Base-by-base conservation (phyloP, 176 grass and related monocot genomes). In the Oryza rufipogon region DNA sequence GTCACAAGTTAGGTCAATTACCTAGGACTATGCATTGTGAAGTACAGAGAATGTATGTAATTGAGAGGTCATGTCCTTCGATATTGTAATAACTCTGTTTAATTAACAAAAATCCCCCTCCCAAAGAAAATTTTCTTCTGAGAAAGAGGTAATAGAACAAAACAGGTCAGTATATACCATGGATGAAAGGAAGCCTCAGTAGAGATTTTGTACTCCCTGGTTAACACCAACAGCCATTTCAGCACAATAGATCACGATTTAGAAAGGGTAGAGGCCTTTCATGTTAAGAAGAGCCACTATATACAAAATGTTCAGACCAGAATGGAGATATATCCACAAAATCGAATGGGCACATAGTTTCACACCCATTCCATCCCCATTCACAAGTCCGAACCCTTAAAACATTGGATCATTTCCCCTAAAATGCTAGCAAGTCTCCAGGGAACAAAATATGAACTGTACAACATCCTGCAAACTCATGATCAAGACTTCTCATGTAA, bases 321-420 rank as follows among this genome's bases (percentile, higher is more conserved):
- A 13, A 65, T 13, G 70, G 69, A 70, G 61, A n/a, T 1, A 82
- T 76, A 90, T 87, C 9, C 9, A 92, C 82, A 89, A 89, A 91
- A 83, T 85, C 56, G 70, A 46, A 92, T 19, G 71, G 49, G 65
- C 52, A 70, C 63, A 79, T 64, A 45, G n/a, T 66, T 26, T 25
- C 36, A 46, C 36, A 46, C 87, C 80, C 49, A 77, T 39, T 86
- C 83, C 83, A 84, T 84, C 77, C 70, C 89, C 74, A 81, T 14
- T 33, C 58, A 52, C 56, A 63, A 9, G 20, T 51, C 74, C 49
- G 28, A 81, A 81, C 73, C 68, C 66, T 48, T 33, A 58, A 73
- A 74, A 23, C 3, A 68, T 28, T 47, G 0, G 3, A 42, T 3
- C 39, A 32, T 66, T 74, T 9, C 41, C 23, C 41, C 60, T 78